Evolutionary conservation across 306 rosid genomes (phyloP).

Genomic region (Arachis stenosperma): DNA sequence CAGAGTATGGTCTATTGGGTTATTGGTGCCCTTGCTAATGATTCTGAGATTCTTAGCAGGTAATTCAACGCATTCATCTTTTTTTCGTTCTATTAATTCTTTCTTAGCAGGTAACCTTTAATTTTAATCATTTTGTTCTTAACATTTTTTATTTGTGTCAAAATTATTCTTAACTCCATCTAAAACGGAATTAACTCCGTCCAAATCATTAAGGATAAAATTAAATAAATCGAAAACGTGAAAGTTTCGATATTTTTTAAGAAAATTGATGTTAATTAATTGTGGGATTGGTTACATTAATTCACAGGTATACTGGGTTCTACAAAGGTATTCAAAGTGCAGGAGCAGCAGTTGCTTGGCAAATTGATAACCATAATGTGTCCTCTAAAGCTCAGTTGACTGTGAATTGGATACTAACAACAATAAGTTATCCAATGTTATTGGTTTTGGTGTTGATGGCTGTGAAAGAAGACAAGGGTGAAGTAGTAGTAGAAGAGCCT

Average conservation of each 20-base stretch:
- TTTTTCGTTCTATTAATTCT: too few relatives aligned
- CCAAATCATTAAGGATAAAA: too few relatives aligned
- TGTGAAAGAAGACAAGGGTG: constrained; percentile 60
- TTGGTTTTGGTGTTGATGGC: constrained; percentile 63
- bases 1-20: constrained; percentile 89
- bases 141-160: too few relatives aligned
- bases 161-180: too few relatives aligned
- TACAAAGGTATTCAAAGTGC: constrained; percentile 96
- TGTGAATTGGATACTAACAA: constrained; percentile 68
- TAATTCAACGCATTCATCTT: constrained; percentile 22
- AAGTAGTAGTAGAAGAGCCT: constrained; percentile 29
- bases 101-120: too few relatives aligned
- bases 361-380: constrained; percentile 62
- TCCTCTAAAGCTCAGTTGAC: constrained; percentile 63
- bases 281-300: not conserved
- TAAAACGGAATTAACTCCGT: too few relatives aligned
- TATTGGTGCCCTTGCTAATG: constrained; percentile 84
- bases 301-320: constrained; percentile 77
- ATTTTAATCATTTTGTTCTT: too few relatives aligned
- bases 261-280: not conserved
- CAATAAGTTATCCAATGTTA: constrained; percentile 71
- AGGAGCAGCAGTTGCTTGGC: constrained; percentile 98
- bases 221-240: too few relatives aligned
- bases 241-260: too few relatives aligned
- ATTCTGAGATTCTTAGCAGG: constrained; percentile 94